These are phyloP conservation scores for Malus asiatica DNA, from an alignment of 306 rosid genomes.

Conservation along the genomic window DNA sequence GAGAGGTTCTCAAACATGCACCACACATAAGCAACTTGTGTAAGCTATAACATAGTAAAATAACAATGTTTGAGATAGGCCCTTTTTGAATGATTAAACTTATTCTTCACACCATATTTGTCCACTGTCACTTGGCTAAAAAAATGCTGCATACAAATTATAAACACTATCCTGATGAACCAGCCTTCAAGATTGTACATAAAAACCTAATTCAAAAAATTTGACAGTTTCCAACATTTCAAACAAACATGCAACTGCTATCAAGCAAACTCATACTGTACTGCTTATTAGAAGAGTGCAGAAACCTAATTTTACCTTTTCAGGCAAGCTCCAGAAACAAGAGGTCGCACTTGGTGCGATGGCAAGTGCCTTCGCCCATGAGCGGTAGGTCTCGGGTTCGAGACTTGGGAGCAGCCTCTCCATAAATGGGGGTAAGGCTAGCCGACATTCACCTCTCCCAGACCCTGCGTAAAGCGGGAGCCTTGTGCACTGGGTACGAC, in stretches of 20 bases:
- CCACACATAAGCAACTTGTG: background rate
- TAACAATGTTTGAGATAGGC: background rate
- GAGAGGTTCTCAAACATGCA: background rate
- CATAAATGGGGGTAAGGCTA: too few relatives aligned
- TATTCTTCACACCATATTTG: background rate
- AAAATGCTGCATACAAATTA: background rate
- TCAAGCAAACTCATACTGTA: background rate
- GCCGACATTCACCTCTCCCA: too few relatives aligned
- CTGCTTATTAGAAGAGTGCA: background rate
- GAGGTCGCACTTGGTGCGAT: too few relatives aligned
- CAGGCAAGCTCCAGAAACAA: background rate
- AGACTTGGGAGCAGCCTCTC: too few relatives aligned
- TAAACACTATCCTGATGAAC: too few relatives aligned
- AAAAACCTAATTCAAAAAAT: background rate
- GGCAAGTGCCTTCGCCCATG: too few relatives aligned
- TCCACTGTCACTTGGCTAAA: background rate
- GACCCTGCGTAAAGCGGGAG: too few relatives aligned
- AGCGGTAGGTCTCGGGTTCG: too few relatives aligned
- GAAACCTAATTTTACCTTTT: background rate
- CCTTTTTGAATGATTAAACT: background rate
- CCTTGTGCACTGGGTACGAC: too few relatives aligned
- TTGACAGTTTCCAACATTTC: background rate
- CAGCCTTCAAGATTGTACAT: too few relatives aligned
- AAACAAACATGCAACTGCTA: background rate
- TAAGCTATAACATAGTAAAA: background rate